Percentiles rank a stretch among this genome's conserved stretches.
phyloP scores from a whole-genome alignment of 1,284 basidiomycete genomes.

The Gymnopus androsaceus region DNA sequence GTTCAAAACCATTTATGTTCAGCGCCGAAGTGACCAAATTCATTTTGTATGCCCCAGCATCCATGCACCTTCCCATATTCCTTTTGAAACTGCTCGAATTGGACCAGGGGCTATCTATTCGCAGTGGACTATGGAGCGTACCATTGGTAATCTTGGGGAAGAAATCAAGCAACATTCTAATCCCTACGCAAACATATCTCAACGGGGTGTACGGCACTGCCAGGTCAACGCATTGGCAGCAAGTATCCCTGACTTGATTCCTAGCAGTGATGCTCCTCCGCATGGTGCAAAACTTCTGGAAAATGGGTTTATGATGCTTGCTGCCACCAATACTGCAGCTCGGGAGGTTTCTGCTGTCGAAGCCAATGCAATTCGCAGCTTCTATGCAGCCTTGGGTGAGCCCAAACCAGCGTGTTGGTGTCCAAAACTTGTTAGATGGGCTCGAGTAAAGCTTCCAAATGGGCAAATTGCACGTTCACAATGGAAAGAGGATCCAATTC shows the following conservation, averaged over 20 bases:
- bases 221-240: conserved; percentile 23
- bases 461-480: conserved; percentile 28
- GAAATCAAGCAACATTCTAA: conserved; percentile 25
- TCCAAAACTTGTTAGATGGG: conserved; percentile 23
- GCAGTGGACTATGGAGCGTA: conserved; percentile 24
- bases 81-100: conserved; percentile 24
- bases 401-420: too few relatives aligned
- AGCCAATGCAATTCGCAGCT: too few relatives aligned
- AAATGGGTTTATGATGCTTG: too few relatives aligned
- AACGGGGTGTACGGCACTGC: conserved; percentile 13
- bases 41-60: conserved; percentile 33
- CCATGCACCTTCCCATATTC: conserved; percentile 29
- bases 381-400: too few relatives aligned
- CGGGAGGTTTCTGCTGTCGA: too few relatives aligned
- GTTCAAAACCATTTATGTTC: conserved; percentile 31
- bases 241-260: conserved; percentile 20
- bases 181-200: conserved; percentile 24
- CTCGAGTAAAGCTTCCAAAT: conserved; percentile 28
- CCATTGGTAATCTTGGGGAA: conserved; percentile 24
- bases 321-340: too few relatives aligned
- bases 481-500: conserved; percentile 26
- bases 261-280: background rate
- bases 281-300: background rate
- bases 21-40: conserved; percentile 25
- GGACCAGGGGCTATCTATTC: conserved; percentile 26